Conservation (phyloP, 352 stramenopile genomes). For the Thraustochytrium sp. region DNA sequence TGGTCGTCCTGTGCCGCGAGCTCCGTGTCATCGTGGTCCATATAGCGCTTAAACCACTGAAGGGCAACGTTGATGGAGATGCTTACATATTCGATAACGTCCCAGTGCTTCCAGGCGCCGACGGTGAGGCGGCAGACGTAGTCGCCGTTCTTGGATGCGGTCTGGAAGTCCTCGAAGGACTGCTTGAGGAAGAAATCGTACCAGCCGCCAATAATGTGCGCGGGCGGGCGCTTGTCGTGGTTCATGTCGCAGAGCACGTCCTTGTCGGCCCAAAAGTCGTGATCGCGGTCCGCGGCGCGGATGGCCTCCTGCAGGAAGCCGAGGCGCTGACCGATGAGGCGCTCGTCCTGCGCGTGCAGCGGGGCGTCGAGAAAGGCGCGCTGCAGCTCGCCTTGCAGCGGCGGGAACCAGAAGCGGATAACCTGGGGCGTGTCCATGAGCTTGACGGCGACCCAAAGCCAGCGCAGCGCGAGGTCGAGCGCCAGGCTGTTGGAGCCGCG, state of each 20-base stretch:
- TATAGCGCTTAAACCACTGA: not conserved
- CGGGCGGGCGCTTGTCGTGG: not conserved
- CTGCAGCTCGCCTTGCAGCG: not conserved
- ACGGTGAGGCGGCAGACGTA: not conserved
- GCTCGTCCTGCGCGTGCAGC: not conserved
- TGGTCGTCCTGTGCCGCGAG: not conserved
- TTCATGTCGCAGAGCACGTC: conserved; percentile 31
- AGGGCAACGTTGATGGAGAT: conserved; percentile 8
- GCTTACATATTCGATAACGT: conserved; percentile 2
- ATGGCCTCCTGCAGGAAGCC: conserved; percentile 26
- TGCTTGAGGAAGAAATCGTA: conserved; percentile 40
- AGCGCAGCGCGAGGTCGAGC: conserved; percentile 31
- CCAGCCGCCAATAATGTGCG: conserved; percentile 30
- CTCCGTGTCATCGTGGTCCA: not conserved
- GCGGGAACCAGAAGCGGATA: conserved; percentile 3
- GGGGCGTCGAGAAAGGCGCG: conserved; percentile 9
- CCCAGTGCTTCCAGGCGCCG: conserved; percentile 19
- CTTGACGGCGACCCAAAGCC: conserved; percentile 32
- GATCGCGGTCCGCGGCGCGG: not conserved
- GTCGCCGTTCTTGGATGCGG: not conserved
- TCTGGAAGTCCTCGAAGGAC: conserved; percentile 21
- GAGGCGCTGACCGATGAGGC: not conserved
- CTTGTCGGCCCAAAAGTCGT: conserved; percentile 36
- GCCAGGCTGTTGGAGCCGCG: not conserved
- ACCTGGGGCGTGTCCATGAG: not conserved